phyloP scores from a whole-genome alignment of 495 filamentous ascomycete species.

The Massariosphaeria phaeospora region DNA sequence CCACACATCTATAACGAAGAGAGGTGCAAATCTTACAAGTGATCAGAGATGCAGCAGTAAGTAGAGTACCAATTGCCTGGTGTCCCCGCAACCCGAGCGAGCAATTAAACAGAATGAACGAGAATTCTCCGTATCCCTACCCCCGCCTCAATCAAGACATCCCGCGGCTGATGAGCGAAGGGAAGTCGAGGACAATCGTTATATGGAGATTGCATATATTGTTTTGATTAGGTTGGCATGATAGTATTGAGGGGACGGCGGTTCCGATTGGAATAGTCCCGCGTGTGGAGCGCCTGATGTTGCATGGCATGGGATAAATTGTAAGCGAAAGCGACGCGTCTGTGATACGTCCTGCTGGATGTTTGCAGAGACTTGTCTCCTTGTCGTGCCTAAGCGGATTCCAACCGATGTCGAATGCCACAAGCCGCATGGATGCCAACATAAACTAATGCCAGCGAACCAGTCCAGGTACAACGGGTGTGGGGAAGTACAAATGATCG shows the following conservation, averaged over 20 bases:
- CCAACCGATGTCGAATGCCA: not conserved
- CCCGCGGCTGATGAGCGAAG: conserved; percentile 22
- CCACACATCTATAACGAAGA: conserved; percentile 8
- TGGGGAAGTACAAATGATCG: conserved; percentile 1
- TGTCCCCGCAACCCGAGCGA: conserved; percentile 2
- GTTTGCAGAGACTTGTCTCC: conserved; percentile 6
- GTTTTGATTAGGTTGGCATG: conserved; percentile 28
- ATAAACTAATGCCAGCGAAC: not conserved
- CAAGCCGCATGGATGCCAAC: conserved; percentile 10
- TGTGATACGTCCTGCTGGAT: conserved; percentile 24
- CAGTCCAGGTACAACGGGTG: not conserved
- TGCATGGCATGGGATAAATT: conserved; percentile 32
- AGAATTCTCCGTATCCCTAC: conserved; percentile 25
- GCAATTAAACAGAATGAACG: conserved; percentile 25
- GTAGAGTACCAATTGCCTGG: conserved; percentile 8
- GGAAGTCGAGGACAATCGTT: conserved; percentile 22
- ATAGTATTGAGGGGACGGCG: conserved; percentile 6
- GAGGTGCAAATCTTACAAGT: conserved; percentile 16
- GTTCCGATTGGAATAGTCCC: conserved; percentile 19
- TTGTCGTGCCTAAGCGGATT: conserved; percentile 9
- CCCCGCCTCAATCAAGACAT: conserved; percentile 13
- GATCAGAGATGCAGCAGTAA: conserved; percentile 9
- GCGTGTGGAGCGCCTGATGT: conserved; percentile 23
- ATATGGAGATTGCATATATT: conserved; percentile 27
- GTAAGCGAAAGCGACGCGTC: conserved; percentile 10